phyloP scores from a whole-genome alignment of 441 rosid species.

The Iberis amara region DNA sequence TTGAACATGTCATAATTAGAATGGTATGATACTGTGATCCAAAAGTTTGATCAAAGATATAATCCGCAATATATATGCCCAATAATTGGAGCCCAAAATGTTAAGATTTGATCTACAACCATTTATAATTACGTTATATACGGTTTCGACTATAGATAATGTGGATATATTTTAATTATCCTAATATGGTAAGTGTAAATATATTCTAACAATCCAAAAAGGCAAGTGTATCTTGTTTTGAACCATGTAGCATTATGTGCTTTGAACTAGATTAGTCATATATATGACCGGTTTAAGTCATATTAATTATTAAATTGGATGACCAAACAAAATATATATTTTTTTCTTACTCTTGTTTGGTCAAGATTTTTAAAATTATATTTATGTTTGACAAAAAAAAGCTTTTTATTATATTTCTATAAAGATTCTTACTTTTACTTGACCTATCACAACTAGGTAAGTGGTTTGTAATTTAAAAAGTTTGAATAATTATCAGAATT shows the following conservation, averaged over 20 bases:
- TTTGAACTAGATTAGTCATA: no score
- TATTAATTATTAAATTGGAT: not conserved
- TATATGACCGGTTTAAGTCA: no score
- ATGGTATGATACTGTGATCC: not conserved
- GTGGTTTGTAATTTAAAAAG: not conserved
- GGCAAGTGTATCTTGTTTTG: no score
- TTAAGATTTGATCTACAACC: not conserved
- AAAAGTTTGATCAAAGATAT: not conserved
- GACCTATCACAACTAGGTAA: not conserved
- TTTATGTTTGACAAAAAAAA: not conserved
- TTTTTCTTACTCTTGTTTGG: not conserved
- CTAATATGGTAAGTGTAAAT: no score
- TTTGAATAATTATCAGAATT: no score
- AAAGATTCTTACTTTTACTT: no score
- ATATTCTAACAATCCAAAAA: no score
- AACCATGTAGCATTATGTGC: no score
- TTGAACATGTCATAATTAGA: constrained; percentile 7
- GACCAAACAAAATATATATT: not conserved
- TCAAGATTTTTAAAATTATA: not conserved
- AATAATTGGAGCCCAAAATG: not conserved
- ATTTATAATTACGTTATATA: not conserved
- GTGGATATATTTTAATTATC: not conserved
- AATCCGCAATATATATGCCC: not conserved
- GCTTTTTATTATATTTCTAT: not conserved
- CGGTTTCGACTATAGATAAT: not conserved